Percentiles rank a stretch among this genome's conserved stretches.
These are phyloP conservation scores for Amauroascus niger DNA, from an alignment of 2,329 filamentous ascomycete species.

Conservation along the genomic window DNA sequence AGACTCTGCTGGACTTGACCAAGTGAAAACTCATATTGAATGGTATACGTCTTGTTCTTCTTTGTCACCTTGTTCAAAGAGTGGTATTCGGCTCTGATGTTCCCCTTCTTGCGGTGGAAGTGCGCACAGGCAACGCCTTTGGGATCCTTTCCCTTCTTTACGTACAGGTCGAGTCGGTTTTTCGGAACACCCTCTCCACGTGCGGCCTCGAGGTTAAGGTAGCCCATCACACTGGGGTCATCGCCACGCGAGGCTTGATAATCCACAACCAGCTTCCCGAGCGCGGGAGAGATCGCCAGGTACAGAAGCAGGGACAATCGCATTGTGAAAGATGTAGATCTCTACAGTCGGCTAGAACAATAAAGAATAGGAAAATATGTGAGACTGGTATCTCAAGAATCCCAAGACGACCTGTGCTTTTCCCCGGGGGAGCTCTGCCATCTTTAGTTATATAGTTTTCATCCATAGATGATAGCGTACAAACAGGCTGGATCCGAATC, in stretches of 20 bases:
- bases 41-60: slow-evolving; percentile 14
- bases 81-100: slow-evolving; percentile 14
- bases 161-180: slow-evolving; percentile 12
- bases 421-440: not conserved
- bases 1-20: slow-evolving; percentile 11
- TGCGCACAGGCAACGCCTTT: slow-evolving; percentile 10
- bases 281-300: not conserved
- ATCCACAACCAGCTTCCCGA: slow-evolving; percentile 11
- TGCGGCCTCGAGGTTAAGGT: slow-evolving; percentile 13
- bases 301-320: slow-evolving; percentile 9
- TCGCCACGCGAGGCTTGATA: slow-evolving; percentile 12
- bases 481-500: not conserved
- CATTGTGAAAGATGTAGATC: not conserved
- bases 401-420: not conserved
- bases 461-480: no score
- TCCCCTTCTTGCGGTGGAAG: slow-evolving; percentile 13
- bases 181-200: slow-evolving; percentile 8
- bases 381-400: not conserved
- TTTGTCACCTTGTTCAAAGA: slow-evolving; percentile 11
- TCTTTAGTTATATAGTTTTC: not conserved
- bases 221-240: slow-evolving; percentile 11
- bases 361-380: no score
- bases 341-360: no score
- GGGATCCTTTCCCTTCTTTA: slow-evolving; percentile 12
- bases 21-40: slow-evolving; percentile 13